Conservation (phyloP, 495 filamentous ascomycete genomes). For the Penicillium egyptiacum region DNA sequence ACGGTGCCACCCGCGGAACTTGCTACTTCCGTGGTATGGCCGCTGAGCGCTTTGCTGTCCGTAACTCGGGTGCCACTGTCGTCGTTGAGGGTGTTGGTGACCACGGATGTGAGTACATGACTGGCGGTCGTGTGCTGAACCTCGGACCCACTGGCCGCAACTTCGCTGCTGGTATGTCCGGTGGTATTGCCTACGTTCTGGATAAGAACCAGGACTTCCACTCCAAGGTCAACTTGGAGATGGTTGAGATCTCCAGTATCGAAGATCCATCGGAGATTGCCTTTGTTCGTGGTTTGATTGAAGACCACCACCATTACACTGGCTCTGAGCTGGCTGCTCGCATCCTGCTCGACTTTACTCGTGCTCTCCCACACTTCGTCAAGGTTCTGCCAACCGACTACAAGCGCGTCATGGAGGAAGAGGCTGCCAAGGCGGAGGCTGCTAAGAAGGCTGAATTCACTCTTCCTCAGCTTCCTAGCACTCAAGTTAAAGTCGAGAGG, state of each 20-base stretch:
- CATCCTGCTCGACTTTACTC: slow-evolving; percentile 93
- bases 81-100: slow-evolving; percentile 98
- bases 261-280: slow-evolving; percentile 93
- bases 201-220: slow-evolving; percentile 91
- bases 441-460: slow-evolving; percentile 83
- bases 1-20: slow-evolving; percentile 89
- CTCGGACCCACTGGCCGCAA: slow-evolving; percentile 96
- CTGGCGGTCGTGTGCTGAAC: slow-evolving; percentile 87
- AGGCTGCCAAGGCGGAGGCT: slow-evolving; percentile 79
- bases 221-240: slow-evolving; percentile 95
- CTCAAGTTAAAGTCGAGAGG: slow-evolving; percentile 52
- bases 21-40: slow-evolving; percentile 98
- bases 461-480: slow-evolving; percentile 73
- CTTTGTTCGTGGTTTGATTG: slow-evolving; percentile 88
- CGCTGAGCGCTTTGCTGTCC: slow-evolving; percentile 96
- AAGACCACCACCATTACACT: slow-evolving; percentile 99
- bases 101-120: slow-evolving; percentile 99
- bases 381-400: slow-evolving; percentile 97
- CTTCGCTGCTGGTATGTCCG: slow-evolving; percentile 99
- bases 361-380: slow-evolving; percentile 87
- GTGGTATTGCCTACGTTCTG: slow-evolving; percentile 95
- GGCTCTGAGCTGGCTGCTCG: slow-evolving; percentile 96
- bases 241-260: slow-evolving; percentile 90
- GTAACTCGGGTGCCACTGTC: slow-evolving; percentile 95
- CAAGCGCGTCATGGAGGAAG: slow-evolving; percentile 88